Conservation (phyloP, 1,139 yeast species). For the Geotrichum phurueaensis region DNA sequence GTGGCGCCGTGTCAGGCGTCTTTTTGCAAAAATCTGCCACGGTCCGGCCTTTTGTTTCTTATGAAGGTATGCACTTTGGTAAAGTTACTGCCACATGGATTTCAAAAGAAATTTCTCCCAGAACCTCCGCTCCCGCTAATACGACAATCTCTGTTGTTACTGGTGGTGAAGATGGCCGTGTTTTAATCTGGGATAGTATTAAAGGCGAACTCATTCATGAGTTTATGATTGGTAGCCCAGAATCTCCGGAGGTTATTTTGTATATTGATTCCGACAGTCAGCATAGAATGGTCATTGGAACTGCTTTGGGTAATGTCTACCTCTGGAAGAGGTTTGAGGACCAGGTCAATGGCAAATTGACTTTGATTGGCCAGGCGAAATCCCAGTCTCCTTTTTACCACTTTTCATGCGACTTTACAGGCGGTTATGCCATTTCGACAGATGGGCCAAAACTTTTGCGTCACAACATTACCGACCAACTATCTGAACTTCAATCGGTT, state of each 20-base stretch:
- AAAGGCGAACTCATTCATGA: constrained; percentile 18
- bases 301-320: constrained; percentile 7
- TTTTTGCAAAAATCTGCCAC: constrained; percentile 31
- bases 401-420: constrained; percentile 25
- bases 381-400: neutral
- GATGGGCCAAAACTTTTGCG: constrained; percentile 6
- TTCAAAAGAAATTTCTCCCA: constrained; percentile 28
- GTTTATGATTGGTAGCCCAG: constrained; percentile 16
- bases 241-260: constrained; percentile 17
- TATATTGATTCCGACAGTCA: constrained; percentile 27
- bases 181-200: constrained; percentile 26
- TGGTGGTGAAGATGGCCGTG: constrained; percentile 29
- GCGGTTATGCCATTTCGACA: constrained; percentile 22
- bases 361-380: constrained; percentile 4
- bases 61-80: constrained; percentile 26
- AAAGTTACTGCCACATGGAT: constrained; percentile 32
- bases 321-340: constrained; percentile 7
- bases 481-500: neutral
- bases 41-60: constrained; percentile 27
- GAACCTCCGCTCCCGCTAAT: constrained; percentile 13
- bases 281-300: constrained; percentile 21
- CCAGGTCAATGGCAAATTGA: neutral
- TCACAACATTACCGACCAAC: constrained; percentile 1
- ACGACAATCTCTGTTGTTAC: constrained; percentile 24
- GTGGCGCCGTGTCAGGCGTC: constrained; percentile 28